Evolutionary conservation across 257 asterid genomes (phyloP), one percentile per base, ranked within the genome.

Genomic region (Henckelia pumila): DNA sequence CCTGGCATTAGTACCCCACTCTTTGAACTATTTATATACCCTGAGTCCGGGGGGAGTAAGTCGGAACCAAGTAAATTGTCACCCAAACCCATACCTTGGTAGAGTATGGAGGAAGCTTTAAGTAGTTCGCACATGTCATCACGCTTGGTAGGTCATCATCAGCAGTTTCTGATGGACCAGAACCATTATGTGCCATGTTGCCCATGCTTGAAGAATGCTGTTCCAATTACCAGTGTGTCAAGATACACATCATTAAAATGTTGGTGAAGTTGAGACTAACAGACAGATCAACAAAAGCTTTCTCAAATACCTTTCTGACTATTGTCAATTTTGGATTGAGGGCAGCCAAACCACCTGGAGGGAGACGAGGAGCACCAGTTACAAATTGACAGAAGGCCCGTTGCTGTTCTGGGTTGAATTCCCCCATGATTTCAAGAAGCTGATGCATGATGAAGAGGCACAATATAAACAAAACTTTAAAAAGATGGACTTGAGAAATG

Each of bases 281-380:
- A 10, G 58, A 63, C 57, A 49, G 10, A 63, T 19, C 24, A 30
- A 22, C 21, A 58, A 30, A 20, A 77, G 52, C 35, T 17, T 40
- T 28, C 55, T 17, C 20, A 47, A 16, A 50, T 79, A 94, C 99
- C 99, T 95, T 95, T 66, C 98, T 86, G 76, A 95, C 99, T 70
- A 95, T 89, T 49, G 99, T 95, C 82, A 95, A 74, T 94, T 91
- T 91, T 20, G 99, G 99, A 76, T 87, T 89, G 72, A 95, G 80
- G 63, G 81, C 95, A 22, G 98, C 96, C 75, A 95, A 77, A 76
- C 99, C 99, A 71, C 98, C 98, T 0, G 98, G 92, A 52, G 99
- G 99, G 78, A 95, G 99, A 66, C 95, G 81, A 59, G 99, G 98
- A 57, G 99, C 99, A 74, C 99, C 99, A 19, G 99, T 95, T 68